Percentiles rank a stretch among this genome's conserved stretches.
Evolutionary conservation across 352 stramenopile genomes (phyloP).

Genomic region (Globisporangium barbulae): DNA sequence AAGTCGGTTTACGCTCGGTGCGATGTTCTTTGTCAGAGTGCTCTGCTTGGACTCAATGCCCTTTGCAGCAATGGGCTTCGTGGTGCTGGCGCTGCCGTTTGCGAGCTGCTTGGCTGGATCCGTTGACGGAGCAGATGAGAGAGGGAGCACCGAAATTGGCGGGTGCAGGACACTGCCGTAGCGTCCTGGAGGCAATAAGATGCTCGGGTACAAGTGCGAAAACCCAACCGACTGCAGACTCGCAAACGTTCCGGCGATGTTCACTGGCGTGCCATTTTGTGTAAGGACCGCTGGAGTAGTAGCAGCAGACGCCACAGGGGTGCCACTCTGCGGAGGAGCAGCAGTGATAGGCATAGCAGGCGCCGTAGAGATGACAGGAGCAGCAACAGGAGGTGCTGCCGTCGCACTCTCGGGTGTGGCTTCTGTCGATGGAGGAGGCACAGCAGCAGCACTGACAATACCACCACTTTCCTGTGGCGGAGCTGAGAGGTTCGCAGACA

Average conservation of each 20-base stretch:
- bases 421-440: neutral
- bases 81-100: neutral
- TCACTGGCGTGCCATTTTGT: constrained; percentile 4
- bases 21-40: constrained; percentile 15
- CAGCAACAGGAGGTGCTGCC: constrained; percentile 3
- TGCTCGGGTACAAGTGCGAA: constrained; percentile 58
- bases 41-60: constrained; percentile 1
- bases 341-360: constrained; percentile 1
- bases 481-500: neutral
- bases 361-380: neutral
- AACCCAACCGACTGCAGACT: constrained; percentile 36
- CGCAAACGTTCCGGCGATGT: constrained; percentile 21
- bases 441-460: neutral
- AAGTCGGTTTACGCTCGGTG: constrained; percentile 47
- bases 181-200: constrained; percentile 34
- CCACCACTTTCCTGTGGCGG: neutral
- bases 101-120: neutral
- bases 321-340: neutral
- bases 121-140: neutral
- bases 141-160: constrained; percentile 13
- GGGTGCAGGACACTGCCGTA: constrained; percentile 21
- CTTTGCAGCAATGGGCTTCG: constrained; percentile 3
- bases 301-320: neutral
- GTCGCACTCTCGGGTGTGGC: constrained; percentile 10
- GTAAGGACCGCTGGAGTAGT: neutral